Base-by-base conservation (phyloP, 139 green algal species). In the Volvox reticuliferus region DNA sequence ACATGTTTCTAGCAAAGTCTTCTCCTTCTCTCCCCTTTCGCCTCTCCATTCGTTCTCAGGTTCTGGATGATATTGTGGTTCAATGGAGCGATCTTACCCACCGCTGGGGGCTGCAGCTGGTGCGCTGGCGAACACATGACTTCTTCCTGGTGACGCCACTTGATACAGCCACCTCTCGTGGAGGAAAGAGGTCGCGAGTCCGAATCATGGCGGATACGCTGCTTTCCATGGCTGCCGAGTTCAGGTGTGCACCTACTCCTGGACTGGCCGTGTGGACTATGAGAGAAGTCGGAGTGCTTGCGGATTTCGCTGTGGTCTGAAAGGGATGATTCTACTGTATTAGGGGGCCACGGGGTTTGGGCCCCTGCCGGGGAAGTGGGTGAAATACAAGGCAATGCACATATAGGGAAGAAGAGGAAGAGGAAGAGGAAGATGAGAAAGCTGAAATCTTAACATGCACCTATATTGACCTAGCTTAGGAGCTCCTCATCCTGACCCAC, bases 61-160 rank as follows among this genome's bases (percentile, higher is more conserved):
- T 92, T 24, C 69, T 94, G 79, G 92, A 94, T 37, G 92, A 94
- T 67, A 80, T 89, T 0, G 79, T 90, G 22, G 89, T 94, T 69
- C 85, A 76, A 33, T 94, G 92, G 92, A 77, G 22, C 26, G 44
- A 80, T 36, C 24, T 83, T 32, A 79, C 92, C 0, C 92, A 93
- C 88, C 68, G 55, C 24, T 71, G 20, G 17, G 71, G 80, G 1
- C 89, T 94, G 71, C 78, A 83, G 30, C 86, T 94, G 67, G 88
- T 93, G 79, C 83, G 89, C 73, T 90, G 84, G 84, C 69, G 75
- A 22, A 68, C 65, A 26, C 55, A 67, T 36, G 82, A 89, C 21
- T 94, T 87, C 77, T 68, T 89, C 30, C 63, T 94, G 76, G 14
- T 94, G 22, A 78, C 63, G 18, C 80, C 35, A 18, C 77, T 94